Base-by-base conservation (phyloP, 2,329 filamentous ascomycete genomes). In the Phoma sp. region DNA sequence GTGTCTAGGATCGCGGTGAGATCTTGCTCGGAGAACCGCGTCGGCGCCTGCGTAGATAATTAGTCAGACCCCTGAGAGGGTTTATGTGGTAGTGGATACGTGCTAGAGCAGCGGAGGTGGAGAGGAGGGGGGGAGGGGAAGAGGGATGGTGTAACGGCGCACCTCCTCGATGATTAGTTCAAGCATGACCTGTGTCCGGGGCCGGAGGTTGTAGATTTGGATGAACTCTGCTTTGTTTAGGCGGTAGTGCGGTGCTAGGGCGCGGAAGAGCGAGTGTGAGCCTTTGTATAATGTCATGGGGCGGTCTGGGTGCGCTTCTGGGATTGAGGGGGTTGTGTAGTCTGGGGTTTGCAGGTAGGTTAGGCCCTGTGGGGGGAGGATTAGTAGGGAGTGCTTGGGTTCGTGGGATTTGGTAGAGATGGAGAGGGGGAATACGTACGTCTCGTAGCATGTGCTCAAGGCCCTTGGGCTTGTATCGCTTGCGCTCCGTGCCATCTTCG, bases 371-470 rank as follows among this genome's bases (percentile, higher is more conserved):
- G n/a, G 43, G 21, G 50, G 32, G 43, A 38, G 33, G 33, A 31
- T 38, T 32, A 6, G 29, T 33, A 39, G 32, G 6, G 15, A 17
- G 17, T 25, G 25, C 25, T 29, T 8, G 25, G 25, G 22, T 6
- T 24, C 9, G 25, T 8, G 25, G 25, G 25, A 10, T 10, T 6
- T 8, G 25, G 25, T 9, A 2, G 25, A 10, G 25, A 8, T 29
- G 25, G 25, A 29, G 9, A 8, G 4, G 9, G 25, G 7, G 22
- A 29, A 10, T 2, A 52, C 58, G 40, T 76, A 90, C 88, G 81
- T 91, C 88, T 70, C 81, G 83, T 47, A 88, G 80, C 67, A 85
- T 83, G 41, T 87, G 82, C 6, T 77, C 76, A 35, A 92, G 76
- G 64, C 90, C 88, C 52, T 82, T 79, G 3, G 73, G 72, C 51